Percentiles rank a stretch among this genome's conserved stretches.
These are phyloP conservation scores for Leccinum holopus DNA, from an alignment of 1,284 basidiomycete genomes.

Conservation along the genomic window DNA sequence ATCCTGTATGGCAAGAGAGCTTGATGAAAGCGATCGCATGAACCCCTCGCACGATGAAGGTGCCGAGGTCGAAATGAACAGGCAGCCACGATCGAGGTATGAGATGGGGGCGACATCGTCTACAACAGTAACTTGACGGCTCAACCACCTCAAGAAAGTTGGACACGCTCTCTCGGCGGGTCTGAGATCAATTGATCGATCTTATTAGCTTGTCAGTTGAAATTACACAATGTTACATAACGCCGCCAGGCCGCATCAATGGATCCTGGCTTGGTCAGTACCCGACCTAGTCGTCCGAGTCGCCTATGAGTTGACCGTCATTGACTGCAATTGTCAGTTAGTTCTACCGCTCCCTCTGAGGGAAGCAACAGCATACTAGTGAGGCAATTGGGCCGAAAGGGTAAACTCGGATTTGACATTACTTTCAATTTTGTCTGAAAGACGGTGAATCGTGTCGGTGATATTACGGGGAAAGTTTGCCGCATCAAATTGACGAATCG, in stretches of 20 bases:
- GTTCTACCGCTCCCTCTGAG: background rate
- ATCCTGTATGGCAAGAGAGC: no score
- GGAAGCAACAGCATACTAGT: background rate
- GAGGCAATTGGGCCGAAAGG: background rate
- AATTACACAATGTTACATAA: background rate
- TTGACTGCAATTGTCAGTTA: background rate
- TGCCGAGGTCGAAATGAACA: no score
- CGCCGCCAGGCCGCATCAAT: background rate
- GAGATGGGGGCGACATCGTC: no score
- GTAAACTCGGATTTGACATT: background rate
- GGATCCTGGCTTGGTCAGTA: background rate
- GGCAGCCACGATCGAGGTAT: no score
- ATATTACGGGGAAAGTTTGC: background rate
- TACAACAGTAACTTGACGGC: no score
- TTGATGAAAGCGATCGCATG: no score
- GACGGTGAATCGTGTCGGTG: background rate
- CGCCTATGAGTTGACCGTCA: background rate
- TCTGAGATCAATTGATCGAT: background rate
- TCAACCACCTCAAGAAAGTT: no score
- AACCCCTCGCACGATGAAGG: no score
- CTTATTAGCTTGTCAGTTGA: background rate
- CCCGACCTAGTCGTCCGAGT: background rate
- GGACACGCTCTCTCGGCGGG: no score
- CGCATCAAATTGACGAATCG: no score
- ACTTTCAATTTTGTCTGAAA: background rate